Base-by-base conservation (phyloP, 345 rosid species). In the Dipteronia sinensis region DNA sequence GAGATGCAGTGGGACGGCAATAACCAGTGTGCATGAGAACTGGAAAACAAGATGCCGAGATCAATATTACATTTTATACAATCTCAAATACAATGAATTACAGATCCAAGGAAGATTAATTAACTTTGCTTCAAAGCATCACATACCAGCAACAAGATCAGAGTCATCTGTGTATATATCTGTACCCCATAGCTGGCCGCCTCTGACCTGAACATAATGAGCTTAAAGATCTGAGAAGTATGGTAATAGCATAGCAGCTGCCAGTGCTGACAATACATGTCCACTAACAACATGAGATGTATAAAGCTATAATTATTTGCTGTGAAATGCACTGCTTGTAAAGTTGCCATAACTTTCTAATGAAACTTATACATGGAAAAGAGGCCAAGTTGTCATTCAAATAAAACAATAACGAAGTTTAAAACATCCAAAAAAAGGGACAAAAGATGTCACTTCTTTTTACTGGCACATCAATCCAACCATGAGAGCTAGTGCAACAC, bases 11-110 rank as follows among this genome's bases (percentile, higher is more conserved):
- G 74, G 97, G 98, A 70, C 98, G 98, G 84, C 95, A 96, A 81
- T 94, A 96, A 81, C 99, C 99, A 46, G 99, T 94, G 85, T 96
- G 98, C 98, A 94, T 94, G 82, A 96, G 98, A 89, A 96, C 99
- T 97, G 88, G 76, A 77, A 83, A 46, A 76, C 76, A 85, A 82
- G 31, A 75, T 71, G 51, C 62, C 69, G 79, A 74, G 73, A 80
- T 68, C 78, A 83, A 65, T 76, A 68, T 2, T 34, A 74, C 68
- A 16, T 72, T 72, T 13, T 8, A 40, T 11, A 65, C 16, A 20
- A 27, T 53, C 65, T 66, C 46, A 78, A 44, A 75, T 64, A 76
- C 27, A 22, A 63, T 15, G 23, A 71, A 40, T 42, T 12, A 69
- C 6, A 67, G 15, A 53, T 38, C 38, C 38, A 22, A 76, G 10